Percentiles rank a stretch among this genome's conserved stretches.
Evolutionary conservation across 495 filamentous ascomycete genomes (phyloP).

Genomic region (Thozetella sp.): DNA sequence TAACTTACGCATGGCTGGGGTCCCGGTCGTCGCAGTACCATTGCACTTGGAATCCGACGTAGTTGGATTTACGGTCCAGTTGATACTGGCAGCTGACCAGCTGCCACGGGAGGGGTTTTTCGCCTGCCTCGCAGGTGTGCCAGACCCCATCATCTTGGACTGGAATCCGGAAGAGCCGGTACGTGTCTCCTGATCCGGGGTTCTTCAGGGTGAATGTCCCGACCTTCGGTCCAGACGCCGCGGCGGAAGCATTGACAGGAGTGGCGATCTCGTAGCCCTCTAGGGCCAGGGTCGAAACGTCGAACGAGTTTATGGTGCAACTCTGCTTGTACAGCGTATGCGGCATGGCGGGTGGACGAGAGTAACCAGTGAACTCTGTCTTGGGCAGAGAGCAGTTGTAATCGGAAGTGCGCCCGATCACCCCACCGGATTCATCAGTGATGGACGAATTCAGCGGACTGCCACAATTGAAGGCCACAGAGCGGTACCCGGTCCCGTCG

Average conservation of each 20-base stretch:
- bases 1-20: slow-evolving; percentile 20
- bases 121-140: slow-evolving; percentile 10
- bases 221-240: neutral
- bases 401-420: neutral
- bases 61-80: slow-evolving; percentile 8
- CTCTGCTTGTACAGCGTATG: slow-evolving; percentile 55
- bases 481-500: slow-evolving; percentile 17
- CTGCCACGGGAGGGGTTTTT: slow-evolving; percentile 14
- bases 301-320: slow-evolving; percentile 37
- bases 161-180: slow-evolving; percentile 4
- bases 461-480: slow-evolving; percentile 8
- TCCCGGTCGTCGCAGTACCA: slow-evolving; percentile 29
- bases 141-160: slow-evolving; percentile 14
- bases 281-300: slow-evolving; percentile 15
- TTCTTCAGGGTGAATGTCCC: slow-evolving; percentile 17
- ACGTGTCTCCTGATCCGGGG: slow-evolving; percentile 16
- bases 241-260: neutral
- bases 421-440: neutral
- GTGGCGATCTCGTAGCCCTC: slow-evolving; percentile 16
- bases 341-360: slow-evolving; percentile 36
- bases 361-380: slow-evolving; percentile 16
- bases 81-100: slow-evolving; percentile 14
- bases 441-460: slow-evolving; percentile 4
- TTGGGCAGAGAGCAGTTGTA: slow-evolving; percentile 14
- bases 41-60: slow-evolving; percentile 16